Base-by-base conservation (phyloP, 2,329 filamentous ascomycete genomes). In the Xenoacremonium recifei region DNA sequence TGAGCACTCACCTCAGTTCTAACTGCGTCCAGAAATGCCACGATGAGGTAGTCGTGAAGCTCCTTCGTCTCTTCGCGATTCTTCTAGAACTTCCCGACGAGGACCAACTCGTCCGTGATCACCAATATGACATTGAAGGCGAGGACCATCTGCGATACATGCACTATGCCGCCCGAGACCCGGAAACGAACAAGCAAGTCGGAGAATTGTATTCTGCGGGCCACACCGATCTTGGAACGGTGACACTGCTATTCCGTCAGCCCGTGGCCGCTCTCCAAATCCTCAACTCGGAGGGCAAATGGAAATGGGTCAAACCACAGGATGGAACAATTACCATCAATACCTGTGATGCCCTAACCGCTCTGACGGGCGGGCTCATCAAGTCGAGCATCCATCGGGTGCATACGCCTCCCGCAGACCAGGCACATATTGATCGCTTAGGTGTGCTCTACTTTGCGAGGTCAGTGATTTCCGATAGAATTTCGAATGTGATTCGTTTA, bases 61-160 rank as follows among this genome's bases (percentile, higher is more conserved):
- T 68, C 2, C 58, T 69, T 3, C 41, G 45, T 3, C 55, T 69
- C 6, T 63, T 69, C 35, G 63, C 65, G 5, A 75, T 81, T 20
- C 64, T 82, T 2, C 67, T 84, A 1, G 73, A 82, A 53, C 65
- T 84, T 0, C 75, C 77, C 0, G 72, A 79, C n/a, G n/a, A n/a
- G n/a, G n/a, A n/a, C n/a, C n/a, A n/a, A 68, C 77, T 47, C 66
- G 71, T 15, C 64, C 76, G 49, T 0, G 13, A 61, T 6, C 81
- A 85, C 57, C 68, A 66, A 13, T 85, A 82, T 57, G 71, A 80
- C 2, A 67, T 72, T n/a, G 70, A 75, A 20, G 72, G 75, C 15
- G 79, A 83, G 46, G 77, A 79, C 18, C 79, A 83, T 43, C 67
- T 83, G n/a, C 71, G 81, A 3, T 83, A 82, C 57, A 83, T 83